phyloP scores from a whole-genome alignment of 345 rosid genomes.

The Carallia brachiata region DNA sequence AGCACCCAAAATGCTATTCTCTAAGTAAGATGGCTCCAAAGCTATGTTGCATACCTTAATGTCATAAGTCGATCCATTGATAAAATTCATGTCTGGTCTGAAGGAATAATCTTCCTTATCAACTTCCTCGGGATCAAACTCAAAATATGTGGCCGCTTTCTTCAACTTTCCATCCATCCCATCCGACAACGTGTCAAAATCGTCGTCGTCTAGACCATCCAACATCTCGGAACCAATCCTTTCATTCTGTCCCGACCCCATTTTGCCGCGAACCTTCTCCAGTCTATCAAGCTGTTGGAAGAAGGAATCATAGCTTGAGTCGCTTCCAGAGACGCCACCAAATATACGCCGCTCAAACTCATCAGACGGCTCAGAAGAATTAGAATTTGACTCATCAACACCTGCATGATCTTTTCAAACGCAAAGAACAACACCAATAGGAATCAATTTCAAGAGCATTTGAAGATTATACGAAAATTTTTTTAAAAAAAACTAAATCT shows the following conservation, averaged over 20 bases:
- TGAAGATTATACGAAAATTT: not conserved
- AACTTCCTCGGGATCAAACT: constrained; percentile 33
- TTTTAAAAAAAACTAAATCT: not conserved
- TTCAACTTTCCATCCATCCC: constrained; percentile 49
- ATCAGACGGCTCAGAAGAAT: constrained; percentile 23
- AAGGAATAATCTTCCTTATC: constrained; percentile 30
- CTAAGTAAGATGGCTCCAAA: not conserved
- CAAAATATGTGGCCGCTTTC: constrained; percentile 39
- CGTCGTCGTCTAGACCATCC: constrained; percentile 12
- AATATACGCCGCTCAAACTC: constrained; percentile 39
- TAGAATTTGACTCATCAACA: not conserved
- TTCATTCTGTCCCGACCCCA: not conserved
- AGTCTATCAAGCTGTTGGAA: constrained; percentile 16
- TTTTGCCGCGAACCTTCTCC: not conserved
- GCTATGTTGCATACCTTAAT: constrained; percentile 33
- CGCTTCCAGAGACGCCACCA: constrained; percentile 22
- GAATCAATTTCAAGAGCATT: not conserved
- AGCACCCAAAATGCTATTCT: not conserved
- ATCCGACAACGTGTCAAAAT: constrained; percentile 29
- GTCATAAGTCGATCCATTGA: constrained; percentile 23
- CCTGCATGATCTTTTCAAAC: constrained; percentile 1
- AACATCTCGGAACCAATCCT: not conserved
- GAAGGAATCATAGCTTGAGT: constrained; percentile 19
- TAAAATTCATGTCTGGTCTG: constrained; percentile 42
- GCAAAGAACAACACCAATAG: not conserved